A percentile compares a stretch with the other conserved stretches of the same genome.
These are phyloP conservation scores for Cladorrhinum sp. DNA, from an alignment of 2,329 filamentous ascomycete species.

Conservation along the genomic window DNA sequence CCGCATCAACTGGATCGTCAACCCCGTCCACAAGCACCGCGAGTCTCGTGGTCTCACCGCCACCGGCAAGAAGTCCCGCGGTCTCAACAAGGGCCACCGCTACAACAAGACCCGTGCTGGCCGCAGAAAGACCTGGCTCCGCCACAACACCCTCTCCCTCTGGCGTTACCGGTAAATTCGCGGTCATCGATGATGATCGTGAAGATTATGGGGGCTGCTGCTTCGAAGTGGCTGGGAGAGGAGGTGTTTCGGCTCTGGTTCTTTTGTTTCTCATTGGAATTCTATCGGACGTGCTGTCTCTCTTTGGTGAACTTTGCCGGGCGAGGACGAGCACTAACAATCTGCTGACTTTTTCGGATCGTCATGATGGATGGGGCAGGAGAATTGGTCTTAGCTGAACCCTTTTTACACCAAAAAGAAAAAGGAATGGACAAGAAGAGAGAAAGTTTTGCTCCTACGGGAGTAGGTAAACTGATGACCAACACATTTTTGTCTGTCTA, in stretches of 20 bases:
- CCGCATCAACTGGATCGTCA: constrained; percentile 99
- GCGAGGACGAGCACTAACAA: constrained; percentile 12
- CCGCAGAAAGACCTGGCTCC: constrained; percentile 99
- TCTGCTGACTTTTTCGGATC: constrained; percentile 20
- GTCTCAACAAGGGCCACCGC: constrained; percentile 97
- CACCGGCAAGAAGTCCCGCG: constrained; percentile 99
- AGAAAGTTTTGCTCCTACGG: not conserved
- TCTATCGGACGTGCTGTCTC: constrained; percentile 16
- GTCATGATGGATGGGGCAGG: constrained; percentile 10
- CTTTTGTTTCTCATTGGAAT: constrained; percentile 20
- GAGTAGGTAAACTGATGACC: not conserved
- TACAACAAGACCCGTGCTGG: constrained; percentile 98
- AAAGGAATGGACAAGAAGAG: constrained; percentile 22
- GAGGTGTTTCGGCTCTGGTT: constrained; percentile 23
- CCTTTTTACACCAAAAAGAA: constrained; percentile 20
- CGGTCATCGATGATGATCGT: constrained; percentile 12
- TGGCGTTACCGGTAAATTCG: constrained; percentile 87
- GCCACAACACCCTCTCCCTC: constrained; percentile 98
- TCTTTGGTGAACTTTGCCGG: constrained; percentile 7
- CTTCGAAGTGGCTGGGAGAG: not conserved
- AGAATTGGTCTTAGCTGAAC: constrained; percentile 24
- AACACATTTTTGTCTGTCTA: constrained; percentile 3
- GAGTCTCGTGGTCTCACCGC: constrained; percentile 95
- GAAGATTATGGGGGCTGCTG: constrained; percentile 2
- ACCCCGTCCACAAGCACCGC: constrained; percentile 99